Conservation (phyloP, 768 basidiomycete species). For the Mycena filopes region DNA sequence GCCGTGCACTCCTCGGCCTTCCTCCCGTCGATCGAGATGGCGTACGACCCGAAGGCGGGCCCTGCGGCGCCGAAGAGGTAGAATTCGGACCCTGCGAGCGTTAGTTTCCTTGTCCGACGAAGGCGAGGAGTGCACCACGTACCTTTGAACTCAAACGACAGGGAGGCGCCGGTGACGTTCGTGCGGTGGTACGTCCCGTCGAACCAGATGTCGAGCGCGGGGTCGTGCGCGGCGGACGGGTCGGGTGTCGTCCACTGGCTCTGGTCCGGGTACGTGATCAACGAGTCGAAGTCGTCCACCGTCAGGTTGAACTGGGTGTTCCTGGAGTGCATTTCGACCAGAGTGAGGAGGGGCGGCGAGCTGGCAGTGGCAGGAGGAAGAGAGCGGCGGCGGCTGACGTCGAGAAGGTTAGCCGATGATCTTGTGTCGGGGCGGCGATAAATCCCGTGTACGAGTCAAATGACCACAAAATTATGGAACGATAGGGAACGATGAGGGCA, state of each 20-base stretch:
- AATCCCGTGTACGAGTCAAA: conserved; percentile 16
- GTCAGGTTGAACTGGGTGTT: conserved; percentile 22
- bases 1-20: conserved; percentile 7
- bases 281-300: conserved; percentile 34
- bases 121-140: background rate
- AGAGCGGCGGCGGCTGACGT: background rate
- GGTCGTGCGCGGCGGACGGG: conserved; percentile 25
- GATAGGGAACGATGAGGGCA: no score
- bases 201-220: conserved; percentile 25
- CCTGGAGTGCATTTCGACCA: background rate
- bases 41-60: conserved; percentile 27
- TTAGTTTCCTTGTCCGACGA: no score
- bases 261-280: conserved; percentile 31
- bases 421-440: conserved; percentile 11
- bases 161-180: conserved; percentile 24
- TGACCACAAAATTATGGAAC: conserved; percentile 9
- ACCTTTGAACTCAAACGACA: conserved; percentile 30
- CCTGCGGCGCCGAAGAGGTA: conserved; percentile 29
- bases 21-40: conserved; percentile 25
- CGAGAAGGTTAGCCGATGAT: conserved; percentile 7
- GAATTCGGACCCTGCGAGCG: conserved; percentile 13
- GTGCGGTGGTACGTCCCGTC: conserved; percentile 32
- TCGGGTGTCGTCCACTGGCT: conserved; percentile 33
- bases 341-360: background rate
- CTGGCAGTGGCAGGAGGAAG: background rate